Percentiles rank a stretch among this genome's conserved stretches.
Evolutionary conservation across 2,329 filamentous ascomycete genomes (phyloP).

Genomic region (Zarea fungicola): DNA sequence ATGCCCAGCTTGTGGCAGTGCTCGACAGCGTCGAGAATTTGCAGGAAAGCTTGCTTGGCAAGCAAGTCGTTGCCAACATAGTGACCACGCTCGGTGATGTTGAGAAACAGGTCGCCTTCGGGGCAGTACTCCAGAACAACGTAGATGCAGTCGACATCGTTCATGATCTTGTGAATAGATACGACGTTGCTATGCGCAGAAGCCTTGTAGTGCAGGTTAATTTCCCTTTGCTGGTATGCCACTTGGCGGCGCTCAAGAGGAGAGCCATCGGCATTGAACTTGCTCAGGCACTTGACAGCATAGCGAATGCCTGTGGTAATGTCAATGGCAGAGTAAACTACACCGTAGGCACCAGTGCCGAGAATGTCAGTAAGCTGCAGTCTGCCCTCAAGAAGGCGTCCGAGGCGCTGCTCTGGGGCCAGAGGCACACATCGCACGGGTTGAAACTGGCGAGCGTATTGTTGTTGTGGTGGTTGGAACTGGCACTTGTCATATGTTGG

Average conservation of each 20-base stretch:
- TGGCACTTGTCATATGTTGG: constrained; percentile 49
- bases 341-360: constrained; percentile 91
- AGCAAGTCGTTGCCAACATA: constrained; percentile 90
- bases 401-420: constrained; percentile 78
- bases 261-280: constrained; percentile 66
- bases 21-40: constrained; percentile 93
- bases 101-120: constrained; percentile 93
- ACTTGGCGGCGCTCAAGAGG: constrained; percentile 78
- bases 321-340: constrained; percentile 87
- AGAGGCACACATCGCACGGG: constrained; percentile 47
- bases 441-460: constrained; percentile 34
- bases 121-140: constrained; percentile 96
- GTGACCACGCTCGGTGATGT: constrained; percentile 91
- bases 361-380: constrained; percentile 80
- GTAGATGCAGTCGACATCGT: constrained; percentile 86
- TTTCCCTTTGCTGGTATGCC: constrained; percentile 89
- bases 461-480: constrained; percentile 31
- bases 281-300: constrained; percentile 96
- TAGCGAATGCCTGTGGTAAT: constrained; percentile 76
- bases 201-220: constrained; percentile 82
- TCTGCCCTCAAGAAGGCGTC: constrained; percentile 74
- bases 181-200: constrained; percentile 91
- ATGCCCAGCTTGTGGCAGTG: constrained; percentile 91
- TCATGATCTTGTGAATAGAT: constrained; percentile 88
- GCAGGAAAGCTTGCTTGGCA: constrained; percentile 82